Evolutionary conservation across 2,329 filamentous ascomycete species (phyloP).

Genomic region (Pseudogymnoascus sp.): DNA sequence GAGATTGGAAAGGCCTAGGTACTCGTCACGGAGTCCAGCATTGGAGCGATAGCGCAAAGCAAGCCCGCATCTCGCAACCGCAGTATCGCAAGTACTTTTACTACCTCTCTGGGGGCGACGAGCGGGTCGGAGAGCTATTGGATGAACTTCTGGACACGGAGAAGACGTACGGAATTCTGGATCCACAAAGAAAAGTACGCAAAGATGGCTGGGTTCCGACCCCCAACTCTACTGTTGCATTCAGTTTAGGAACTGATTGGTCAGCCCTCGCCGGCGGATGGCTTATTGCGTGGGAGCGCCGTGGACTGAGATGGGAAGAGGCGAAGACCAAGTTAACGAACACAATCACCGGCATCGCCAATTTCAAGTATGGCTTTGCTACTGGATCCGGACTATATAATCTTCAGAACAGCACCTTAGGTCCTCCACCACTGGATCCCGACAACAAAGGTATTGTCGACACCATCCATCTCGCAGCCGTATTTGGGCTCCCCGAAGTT

Average conservation of each 20-base stretch:
- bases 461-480: conserved; percentile 47
- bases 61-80: conserved; percentile 51
- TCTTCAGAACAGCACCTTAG: conserved; percentile 39
- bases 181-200: conserved; percentile 51
- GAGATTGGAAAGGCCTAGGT: conserved; percentile 49
- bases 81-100: conserved; percentile 47
- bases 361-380: conserved; percentile 50
- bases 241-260: conserved; percentile 53
- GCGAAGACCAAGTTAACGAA: conserved; percentile 41
- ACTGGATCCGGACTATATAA: conserved; percentile 48
- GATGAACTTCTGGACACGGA: conserved; percentile 40
- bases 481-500: conserved; percentile 52
- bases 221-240: conserved; percentile 35
- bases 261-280: conserved; percentile 47
- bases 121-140: conserved; percentile 20
- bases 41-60: conserved; percentile 52
- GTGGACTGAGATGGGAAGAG: conserved; percentile 44
- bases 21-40: conserved; percentile 57
- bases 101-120: conserved; percentile 16
- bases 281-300: conserved; percentile 53
- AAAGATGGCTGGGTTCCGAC: conserved; percentile 41
- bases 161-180: conserved; percentile 43
- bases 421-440: conserved; percentile 44
- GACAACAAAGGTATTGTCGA: conserved; percentile 32
- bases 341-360: conserved; percentile 43